A percentile compares a stretch with the other conserved stretches of the same genome.
Evolutionary conservation across 2,329 filamentous ascomycete genomes (phyloP).

Genomic region (Cladosporium sp.): DNA sequence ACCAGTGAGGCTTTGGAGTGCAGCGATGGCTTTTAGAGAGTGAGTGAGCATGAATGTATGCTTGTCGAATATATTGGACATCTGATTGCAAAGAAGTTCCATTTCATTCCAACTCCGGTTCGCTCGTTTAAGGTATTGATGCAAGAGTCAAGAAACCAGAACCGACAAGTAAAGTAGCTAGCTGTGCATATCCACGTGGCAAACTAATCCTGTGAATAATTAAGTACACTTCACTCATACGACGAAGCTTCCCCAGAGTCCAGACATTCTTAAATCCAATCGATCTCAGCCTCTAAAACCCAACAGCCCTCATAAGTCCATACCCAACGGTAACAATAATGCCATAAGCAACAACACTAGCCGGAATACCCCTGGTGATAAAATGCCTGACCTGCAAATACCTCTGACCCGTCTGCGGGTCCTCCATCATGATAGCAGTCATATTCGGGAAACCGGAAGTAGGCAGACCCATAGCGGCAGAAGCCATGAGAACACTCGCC

Average conservation of each 20-base stretch:
- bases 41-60: no score
- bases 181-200: no score
- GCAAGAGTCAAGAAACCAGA: no score
- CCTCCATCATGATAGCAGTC: conserved; percentile 99
- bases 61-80: no score
- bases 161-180: no score
- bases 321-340: conserved; percentile 89
- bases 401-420: conserved; percentile 79
- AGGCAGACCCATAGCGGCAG: conserved; percentile 92
- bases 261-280: background rate
- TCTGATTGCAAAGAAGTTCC: no score
- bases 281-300: conserved; percentile 55
- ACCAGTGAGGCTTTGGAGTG: no score
- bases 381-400: conserved; percentile 94
- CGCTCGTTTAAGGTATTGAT: no score
- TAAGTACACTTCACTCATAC: background rate
- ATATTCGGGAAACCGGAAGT: conserved; percentile 98
- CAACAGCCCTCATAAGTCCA: conserved; percentile 74
- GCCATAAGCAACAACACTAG: conserved; percentile 71
- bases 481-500: conserved; percentile 93
- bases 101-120: no score
- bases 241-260: background rate
- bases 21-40: no score
- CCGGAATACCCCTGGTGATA: conserved; percentile 85
- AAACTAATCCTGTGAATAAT: no score